Percentiles rank a stretch among this genome's conserved stretches.
phyloP scores from a whole-genome alignment of 2,329 filamentous ascomycete species.

The Apiospora kogelbergensis region DNA sequence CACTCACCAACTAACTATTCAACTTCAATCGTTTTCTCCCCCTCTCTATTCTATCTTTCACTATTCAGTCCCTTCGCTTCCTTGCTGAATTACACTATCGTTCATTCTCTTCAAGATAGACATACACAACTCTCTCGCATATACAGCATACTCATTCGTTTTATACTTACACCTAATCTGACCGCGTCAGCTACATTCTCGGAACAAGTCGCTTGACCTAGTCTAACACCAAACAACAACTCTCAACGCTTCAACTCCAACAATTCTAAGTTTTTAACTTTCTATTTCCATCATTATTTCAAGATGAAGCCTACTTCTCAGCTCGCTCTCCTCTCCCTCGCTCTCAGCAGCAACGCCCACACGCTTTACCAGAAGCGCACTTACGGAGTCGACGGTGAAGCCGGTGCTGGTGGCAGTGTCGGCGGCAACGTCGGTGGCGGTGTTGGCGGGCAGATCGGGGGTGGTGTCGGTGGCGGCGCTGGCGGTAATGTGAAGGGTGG shows the following conservation, averaged over 20 bases:
- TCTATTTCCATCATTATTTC: not conserved
- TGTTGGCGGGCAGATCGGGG: not conserved
- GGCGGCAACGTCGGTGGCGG: not conserved
- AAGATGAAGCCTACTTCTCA: conserved; percentile 6
- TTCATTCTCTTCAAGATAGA: conserved; percentile 1
- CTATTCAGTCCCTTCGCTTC: not conserved
- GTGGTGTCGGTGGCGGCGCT: not conserved
- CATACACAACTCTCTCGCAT: not conserved
- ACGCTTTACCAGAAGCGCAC: conserved; percentile 4
- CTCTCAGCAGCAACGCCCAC: not conserved
- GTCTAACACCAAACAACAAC: not conserved
- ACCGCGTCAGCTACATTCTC: not conserved
- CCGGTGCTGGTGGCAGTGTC: not conserved
- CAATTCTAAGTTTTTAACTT: not conserved
- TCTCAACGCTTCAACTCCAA: not conserved
- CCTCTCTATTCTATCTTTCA: not conserved
- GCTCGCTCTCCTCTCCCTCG: not conserved
- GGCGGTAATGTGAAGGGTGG: not conserved
- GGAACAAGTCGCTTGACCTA: not conserved
- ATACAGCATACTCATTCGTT: not conserved
- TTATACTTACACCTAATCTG: conserved; percentile 2
- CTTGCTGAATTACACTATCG: not conserved
- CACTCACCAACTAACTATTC: not conserved
- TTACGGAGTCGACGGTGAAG: not conserved
- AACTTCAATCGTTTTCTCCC: not conserved